A percentile compares a stretch with the other conserved stretches of the same genome.
These are phyloP conservation scores for Deuterostichococcus epilithicus DNA, from an alignment of 139 green algal species.

Conservation along the genomic window DNA sequence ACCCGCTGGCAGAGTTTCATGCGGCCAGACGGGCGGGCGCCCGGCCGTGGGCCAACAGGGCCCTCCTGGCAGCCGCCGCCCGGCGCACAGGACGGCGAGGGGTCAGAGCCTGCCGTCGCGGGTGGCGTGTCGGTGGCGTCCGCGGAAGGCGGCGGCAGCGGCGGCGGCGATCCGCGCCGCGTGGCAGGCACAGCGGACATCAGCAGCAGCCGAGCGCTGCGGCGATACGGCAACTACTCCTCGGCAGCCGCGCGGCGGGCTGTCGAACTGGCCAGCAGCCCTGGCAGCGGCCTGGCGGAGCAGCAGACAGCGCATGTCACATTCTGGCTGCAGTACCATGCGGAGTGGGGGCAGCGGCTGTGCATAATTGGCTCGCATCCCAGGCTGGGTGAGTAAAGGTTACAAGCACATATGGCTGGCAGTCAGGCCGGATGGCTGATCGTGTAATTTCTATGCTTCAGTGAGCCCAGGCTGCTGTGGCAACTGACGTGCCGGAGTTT, in stretches of 20 bases:
- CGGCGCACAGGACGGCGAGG: background rate
- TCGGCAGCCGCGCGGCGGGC: background rate
- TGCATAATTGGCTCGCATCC: slow-evolving; percentile 34
- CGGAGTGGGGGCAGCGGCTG: slow-evolving; percentile 42
- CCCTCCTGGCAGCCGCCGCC: background rate
- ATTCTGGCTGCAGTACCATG: slow-evolving; percentile 42
- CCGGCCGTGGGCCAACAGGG: background rate
- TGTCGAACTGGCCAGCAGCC: background rate
- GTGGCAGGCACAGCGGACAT: background rate
- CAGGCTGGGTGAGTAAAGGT: slow-evolving; percentile 30
- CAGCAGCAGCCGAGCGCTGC: background rate
- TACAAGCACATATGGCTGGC: background rate
- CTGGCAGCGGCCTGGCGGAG: background rate
- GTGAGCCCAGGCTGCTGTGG: background rate
- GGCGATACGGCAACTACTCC: background rate
- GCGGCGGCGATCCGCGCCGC: no score
- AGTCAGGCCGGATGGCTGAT: background rate
- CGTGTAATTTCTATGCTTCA: background rate
- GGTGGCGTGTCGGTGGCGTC: no score
- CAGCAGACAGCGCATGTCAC: slow-evolving; percentile 1
- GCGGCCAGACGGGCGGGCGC: background rate
- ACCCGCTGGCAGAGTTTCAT: background rate
- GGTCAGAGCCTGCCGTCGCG: no score
- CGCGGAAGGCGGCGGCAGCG: no score
- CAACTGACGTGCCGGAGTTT: no score